Evolutionary conservation across 805 yeast species (phyloP).

Genomic region (Ogataea paraovalis): DNA sequence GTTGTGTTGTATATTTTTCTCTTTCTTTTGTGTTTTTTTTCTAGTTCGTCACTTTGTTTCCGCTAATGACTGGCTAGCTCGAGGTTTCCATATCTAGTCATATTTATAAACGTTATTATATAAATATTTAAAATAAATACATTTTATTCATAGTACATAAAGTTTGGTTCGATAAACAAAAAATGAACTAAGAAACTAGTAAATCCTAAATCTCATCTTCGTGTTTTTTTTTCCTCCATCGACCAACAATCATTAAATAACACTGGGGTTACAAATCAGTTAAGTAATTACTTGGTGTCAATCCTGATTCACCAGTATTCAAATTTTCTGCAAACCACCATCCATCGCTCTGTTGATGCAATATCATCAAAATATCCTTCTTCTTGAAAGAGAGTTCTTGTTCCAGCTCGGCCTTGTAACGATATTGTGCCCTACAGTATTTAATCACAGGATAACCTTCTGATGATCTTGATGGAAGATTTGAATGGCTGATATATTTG

Average conservation of each 20-base stretch:
- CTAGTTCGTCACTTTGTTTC: too few species aligned
- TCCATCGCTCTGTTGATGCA: constrained; percentile 61
- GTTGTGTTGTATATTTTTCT: too few species aligned
- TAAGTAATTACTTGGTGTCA: constrained; percentile 62
- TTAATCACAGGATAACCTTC: constrained; percentile 53
- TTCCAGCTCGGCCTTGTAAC: constrained; percentile 55
- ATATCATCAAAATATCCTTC: constrained; percentile 50
- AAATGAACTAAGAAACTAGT: too few species aligned
- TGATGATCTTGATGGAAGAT: constrained; percentile 44
- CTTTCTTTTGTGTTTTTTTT: too few species aligned
- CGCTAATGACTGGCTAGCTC: too few species aligned
- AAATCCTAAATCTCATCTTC: too few species aligned
- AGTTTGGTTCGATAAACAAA: not conserved
- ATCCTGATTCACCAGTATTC: constrained; percentile 43
- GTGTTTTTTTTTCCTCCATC: too few species aligned
- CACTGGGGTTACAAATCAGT: constrained; percentile 26
- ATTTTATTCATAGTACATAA: not conserved
- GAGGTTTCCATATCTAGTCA: too few species aligned
- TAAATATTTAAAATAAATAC: not conserved
- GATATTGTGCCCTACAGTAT: constrained; percentile 53
- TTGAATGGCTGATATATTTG: constrained; percentile 19
- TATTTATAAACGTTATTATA: not conserved
- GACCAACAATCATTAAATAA: too few species aligned
- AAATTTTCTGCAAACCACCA: constrained; percentile 72
- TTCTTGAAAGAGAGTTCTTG: constrained; percentile 58